Percentiles rank a stretch among this genome's conserved stretches.
Conservation (phyloP, 1,284 basidiomycete species). For the Boletus mariae region DNA sequence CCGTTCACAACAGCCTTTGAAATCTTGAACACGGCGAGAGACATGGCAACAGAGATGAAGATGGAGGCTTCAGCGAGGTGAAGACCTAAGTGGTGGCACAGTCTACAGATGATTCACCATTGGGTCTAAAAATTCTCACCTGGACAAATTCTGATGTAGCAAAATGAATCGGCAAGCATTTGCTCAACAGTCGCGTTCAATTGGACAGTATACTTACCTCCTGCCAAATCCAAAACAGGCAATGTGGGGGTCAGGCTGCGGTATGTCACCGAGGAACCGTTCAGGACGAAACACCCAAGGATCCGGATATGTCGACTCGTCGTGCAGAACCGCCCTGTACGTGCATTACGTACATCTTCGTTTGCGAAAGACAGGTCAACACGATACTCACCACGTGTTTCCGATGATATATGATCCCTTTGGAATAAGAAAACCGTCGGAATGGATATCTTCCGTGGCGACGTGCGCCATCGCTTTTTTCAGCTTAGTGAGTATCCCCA, state of each 20-base stretch:
- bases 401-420: background rate
- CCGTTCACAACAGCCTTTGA: conserved; percentile 2
- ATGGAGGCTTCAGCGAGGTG: conserved; percentile 15
- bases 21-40: conserved; percentile 13
- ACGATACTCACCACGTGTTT: background rate
- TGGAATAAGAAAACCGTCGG: background rate
- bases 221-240: conserved; percentile 22
- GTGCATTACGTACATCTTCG: background rate
- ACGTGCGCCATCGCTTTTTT: conserved; percentile 33
- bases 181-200: background rate
- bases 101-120: background rate
- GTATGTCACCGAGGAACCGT: conserved; percentile 17
- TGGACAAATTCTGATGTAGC: conserved; percentile 14
- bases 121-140: conserved; percentile 5
- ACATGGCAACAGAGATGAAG: conserved; percentile 16
- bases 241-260: conserved; percentile 15
- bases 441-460: conserved; percentile 13
- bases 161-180: background rate
- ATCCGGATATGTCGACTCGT: background rate
- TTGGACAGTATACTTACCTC: conserved; percentile 15
- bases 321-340: background rate
- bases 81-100: background rate
- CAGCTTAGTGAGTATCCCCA: conserved; percentile 19
- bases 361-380: background rate
- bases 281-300: background rate